Percentiles rank a stretch among this genome's conserved stretches.
Evolutionary conservation across 2,329 filamentous ascomycete species (phyloP).

Genomic region (Pseudocercospora musae): DNA sequence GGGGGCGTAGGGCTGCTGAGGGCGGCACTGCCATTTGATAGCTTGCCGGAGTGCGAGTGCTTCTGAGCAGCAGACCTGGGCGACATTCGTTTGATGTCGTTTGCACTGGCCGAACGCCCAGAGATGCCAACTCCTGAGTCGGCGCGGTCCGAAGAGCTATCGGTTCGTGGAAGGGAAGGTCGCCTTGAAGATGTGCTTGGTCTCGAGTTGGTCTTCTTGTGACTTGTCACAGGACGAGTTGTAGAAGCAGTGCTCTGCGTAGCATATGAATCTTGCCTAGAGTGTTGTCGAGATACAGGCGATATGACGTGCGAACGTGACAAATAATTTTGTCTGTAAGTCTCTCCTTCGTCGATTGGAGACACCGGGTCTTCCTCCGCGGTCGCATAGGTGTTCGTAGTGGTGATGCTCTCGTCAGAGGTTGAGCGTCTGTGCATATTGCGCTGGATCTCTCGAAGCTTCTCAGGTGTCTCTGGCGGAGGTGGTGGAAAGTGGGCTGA

Average conservation of each 20-base stretch:
- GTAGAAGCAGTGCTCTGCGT: slow-evolving; percentile 2
- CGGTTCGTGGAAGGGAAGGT: slow-evolving; percentile 9
- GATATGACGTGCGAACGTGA: slow-evolving; percentile 9
- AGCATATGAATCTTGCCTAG: slow-evolving; percentile 8
- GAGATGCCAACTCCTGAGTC: slow-evolving; percentile 33
- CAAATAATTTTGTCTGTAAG: slow-evolving; percentile 1
- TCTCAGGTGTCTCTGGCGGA: slow-evolving; percentile 34
- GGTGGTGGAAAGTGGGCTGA: slow-evolving; percentile 26
- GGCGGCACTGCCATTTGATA: slow-evolving; percentile 10
- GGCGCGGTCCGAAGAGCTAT: slow-evolving; percentile 30
- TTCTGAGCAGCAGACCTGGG: slow-evolving; percentile 7
- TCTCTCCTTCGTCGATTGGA: slow-evolving; percentile 6
- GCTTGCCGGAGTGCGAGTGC: slow-evolving; percentile 6
- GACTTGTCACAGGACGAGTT: slow-evolving; percentile 1
- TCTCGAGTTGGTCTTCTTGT: not conserved
- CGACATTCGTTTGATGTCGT: slow-evolving; percentile 28
- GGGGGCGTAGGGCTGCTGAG: slow-evolving; percentile 13
- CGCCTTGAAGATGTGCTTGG: slow-evolving; percentile 4
- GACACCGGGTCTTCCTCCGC: slow-evolving; percentile 41
- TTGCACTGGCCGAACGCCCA: slow-evolving; percentile 25
- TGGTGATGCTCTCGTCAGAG: slow-evolving; percentile 60
- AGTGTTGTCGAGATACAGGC: slow-evolving; percentile 8
- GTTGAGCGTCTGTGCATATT: slow-evolving; percentile 46
- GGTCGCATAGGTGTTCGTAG: slow-evolving; percentile 61
- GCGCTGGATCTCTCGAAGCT: slow-evolving; percentile 34